Evolutionary conservation across 257 asterid species (phyloP), one percentile per base, ranked within the genome.

Genomic region (Nicotiana sylvestris): DNA sequence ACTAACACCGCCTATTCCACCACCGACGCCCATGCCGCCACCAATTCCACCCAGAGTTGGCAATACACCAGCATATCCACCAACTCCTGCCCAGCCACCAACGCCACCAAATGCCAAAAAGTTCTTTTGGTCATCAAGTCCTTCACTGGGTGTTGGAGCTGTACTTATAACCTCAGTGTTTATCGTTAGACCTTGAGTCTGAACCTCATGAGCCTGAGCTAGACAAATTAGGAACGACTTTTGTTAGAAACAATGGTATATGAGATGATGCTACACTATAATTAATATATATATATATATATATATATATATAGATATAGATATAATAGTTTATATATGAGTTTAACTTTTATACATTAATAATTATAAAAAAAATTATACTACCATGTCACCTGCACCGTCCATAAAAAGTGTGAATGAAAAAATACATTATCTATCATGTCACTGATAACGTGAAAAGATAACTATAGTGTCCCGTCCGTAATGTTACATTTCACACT

Each of bases 61-160:
- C 4, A 86, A 86, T 13, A 83, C 32, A 5, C 87, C 86, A 67
- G 85, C 89, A 7, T n/a, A 51, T 29, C 86, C 66, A 68, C 88
- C 90, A 3, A 85, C 30, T 16, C 92, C 92, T 6, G 86, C 91
- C 89, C 90, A 88, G 55, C 90, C 92, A 25, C 96, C 97, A 3
- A 89, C 13, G 16, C 95, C 96, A 3, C 94, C 94, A 53, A 85
- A 89, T 0, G 88, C 49, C n/a, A 91, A 87, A 77, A 93, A 90
- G 84, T 91, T 90, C 83, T 93, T 93, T 90, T 91, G 77, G 64
- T 92, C 97, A 56, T 39, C 85, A 1, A 88, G 83, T 1, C 85
- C 89, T 39, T 39, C 82, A 4, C 83, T 82, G 1, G 90, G 88
- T 0, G 80, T 89, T 5, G 82, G 82, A 4, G 91, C 90, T 25